Evolutionary conservation across 2,329 filamentous ascomycete genomes (phyloP).

Genomic region (Sclerotinia subarctica): DNA sequence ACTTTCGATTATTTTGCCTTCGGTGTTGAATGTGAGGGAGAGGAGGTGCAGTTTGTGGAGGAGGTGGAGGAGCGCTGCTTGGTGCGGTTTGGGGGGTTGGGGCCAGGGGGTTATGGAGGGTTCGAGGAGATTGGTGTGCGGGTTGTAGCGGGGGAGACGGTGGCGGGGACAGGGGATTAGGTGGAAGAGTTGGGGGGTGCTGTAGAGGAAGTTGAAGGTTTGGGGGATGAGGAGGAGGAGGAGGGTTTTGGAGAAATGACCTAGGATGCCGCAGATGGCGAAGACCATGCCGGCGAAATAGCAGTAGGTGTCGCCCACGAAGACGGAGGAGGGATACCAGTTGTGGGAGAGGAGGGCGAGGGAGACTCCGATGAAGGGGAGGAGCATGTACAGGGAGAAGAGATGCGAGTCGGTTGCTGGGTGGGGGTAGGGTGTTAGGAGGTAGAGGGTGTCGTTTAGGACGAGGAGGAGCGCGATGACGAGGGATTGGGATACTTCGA

Average conservation of each 20-base stretch:
- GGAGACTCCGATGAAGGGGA: constrained; percentile 93
- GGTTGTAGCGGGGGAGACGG: constrained; percentile 84
- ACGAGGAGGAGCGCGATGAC: constrained; percentile 82
- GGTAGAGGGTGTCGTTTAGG: constrained; percentile 84
- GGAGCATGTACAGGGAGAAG: constrained; percentile 90
- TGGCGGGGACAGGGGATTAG: constrained; percentile 90
- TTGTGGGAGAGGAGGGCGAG: constrained; percentile 85
- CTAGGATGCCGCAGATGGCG: constrained; percentile 91
- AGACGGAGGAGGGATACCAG: constrained; percentile 92
- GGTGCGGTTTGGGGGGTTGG: constrained; percentile 62
- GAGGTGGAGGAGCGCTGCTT: constrained; percentile 63
- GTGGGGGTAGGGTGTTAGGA: constrained; percentile 79
- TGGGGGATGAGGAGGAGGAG: constrained; percentile 88
- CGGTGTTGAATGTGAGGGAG: constrained; percentile 61
- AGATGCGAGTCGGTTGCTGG: constrained; percentile 94
- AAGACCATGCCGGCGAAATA: constrained; percentile 99
- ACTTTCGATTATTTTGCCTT: constrained; percentile 71
- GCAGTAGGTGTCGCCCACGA: constrained; percentile 98
- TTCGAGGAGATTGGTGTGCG: constrained; percentile 78
- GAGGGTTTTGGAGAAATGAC: constrained; percentile 97
- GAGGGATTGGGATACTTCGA: constrained; percentile 92
- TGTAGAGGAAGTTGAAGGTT: constrained; percentile 96
- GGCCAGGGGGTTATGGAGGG: constrained; percentile 78
- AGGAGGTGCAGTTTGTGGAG: constrained; percentile 68
- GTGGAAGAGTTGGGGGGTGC: constrained; percentile 84